phyloP scores from a whole-genome alignment of 352 stramenopile genomes.

The Pythium oligandrum region DNA sequence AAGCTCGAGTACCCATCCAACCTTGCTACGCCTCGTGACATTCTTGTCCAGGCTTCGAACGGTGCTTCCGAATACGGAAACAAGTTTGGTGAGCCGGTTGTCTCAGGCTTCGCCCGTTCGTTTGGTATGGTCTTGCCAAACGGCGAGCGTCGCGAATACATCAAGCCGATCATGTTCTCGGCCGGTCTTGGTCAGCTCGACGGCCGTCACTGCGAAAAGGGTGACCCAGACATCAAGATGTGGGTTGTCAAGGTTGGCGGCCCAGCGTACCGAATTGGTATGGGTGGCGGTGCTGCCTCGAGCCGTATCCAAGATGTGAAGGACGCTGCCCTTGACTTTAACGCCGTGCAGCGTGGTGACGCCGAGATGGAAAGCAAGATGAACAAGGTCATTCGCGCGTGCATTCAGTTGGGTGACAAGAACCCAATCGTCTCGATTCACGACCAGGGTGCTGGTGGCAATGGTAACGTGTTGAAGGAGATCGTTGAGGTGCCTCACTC shows the following conservation, averaged over 20 bases:
- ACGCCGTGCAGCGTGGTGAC: conserved; percentile 98
- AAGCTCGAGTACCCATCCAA: conserved; percentile 89
- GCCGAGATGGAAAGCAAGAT: conserved; percentile 99
- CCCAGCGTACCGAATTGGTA: conserved; percentile 98
- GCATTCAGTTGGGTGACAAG: conserved; percentile 94
- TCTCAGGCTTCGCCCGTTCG: conserved; percentile 96
- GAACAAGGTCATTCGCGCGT: conserved; percentile 98
- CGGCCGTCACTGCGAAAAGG: conserved; percentile 91
- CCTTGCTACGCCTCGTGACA: conserved; percentile 90
- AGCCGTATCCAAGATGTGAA: conserved; percentile 92
- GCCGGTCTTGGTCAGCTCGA: conserved; percentile 96
- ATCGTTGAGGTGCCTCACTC: conserved; percentile 92
- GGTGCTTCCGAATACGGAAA: conserved; percentile 99
- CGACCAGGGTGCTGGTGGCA: conserved; percentile 98
- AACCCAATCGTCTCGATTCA: conserved; percentile 99
- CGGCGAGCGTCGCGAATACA: conserved; percentile 97
- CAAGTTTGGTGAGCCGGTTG: conserved; percentile 99
- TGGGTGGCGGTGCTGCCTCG: conserved; percentile 96
- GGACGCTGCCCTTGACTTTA: conserved; percentile 97
- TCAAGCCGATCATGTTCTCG: conserved; percentile 99
- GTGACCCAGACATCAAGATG: conserved; percentile 93
- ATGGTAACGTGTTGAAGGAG: conserved; percentile 99
- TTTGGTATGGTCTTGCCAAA: conserved; percentile 96
- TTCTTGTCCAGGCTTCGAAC: conserved; percentile 96
- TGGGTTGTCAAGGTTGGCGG: conserved; percentile 98